Evolutionary conservation across 2,329 filamentous ascomycete genomes (phyloP).

Genomic region (Xylariaceae sp.): DNA sequence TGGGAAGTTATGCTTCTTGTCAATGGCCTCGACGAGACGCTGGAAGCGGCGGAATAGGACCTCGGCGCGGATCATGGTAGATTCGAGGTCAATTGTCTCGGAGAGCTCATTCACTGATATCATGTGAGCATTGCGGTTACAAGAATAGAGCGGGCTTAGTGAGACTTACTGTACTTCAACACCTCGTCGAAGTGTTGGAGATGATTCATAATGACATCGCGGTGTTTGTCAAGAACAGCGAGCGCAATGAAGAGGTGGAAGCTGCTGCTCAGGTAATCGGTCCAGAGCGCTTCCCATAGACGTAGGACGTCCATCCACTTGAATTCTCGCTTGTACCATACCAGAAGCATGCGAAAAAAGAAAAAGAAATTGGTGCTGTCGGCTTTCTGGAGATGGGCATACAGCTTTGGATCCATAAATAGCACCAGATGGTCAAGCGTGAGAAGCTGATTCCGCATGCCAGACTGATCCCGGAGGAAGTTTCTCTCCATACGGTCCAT

Average conservation of each 20-base stretch:
- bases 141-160: neutral
- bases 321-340: slow-evolving; percentile 99
- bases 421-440: slow-evolving; percentile 93
- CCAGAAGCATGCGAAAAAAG: slow-evolving; percentile 97
- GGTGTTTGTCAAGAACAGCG: slow-evolving; percentile 90
- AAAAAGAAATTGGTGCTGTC: slow-evolving; percentile 99
- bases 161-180: slow-evolving; percentile 79
- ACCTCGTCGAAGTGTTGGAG: slow-evolving; percentile 94
- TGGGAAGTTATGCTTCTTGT: slow-evolving; percentile 86
- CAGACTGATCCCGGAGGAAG: slow-evolving; percentile 90
- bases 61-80: slow-evolving; percentile 82
- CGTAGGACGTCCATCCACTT: slow-evolving; percentile 79
- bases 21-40: slow-evolving; percentile 80
- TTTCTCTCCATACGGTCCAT: slow-evolving; percentile 99
- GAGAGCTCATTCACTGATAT: slow-evolving; percentile 84
- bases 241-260: slow-evolving; percentile 94
- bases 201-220: slow-evolving; percentile 95
- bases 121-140: slow-evolving; percentile 7
- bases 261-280: slow-evolving; percentile 79
- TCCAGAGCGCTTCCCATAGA: slow-evolving; percentile 93
- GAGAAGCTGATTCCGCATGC: slow-evolving; percentile 87
- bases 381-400: slow-evolving; percentile 79
- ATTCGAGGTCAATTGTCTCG: slow-evolving; percentile 83
- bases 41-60: slow-evolving; percentile 83
- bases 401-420: slow-evolving; percentile 93